phyloP scores from a whole-genome alignment of 2,329 filamentous ascomycete species.

The Talaromyces funiculosus region DNA sequence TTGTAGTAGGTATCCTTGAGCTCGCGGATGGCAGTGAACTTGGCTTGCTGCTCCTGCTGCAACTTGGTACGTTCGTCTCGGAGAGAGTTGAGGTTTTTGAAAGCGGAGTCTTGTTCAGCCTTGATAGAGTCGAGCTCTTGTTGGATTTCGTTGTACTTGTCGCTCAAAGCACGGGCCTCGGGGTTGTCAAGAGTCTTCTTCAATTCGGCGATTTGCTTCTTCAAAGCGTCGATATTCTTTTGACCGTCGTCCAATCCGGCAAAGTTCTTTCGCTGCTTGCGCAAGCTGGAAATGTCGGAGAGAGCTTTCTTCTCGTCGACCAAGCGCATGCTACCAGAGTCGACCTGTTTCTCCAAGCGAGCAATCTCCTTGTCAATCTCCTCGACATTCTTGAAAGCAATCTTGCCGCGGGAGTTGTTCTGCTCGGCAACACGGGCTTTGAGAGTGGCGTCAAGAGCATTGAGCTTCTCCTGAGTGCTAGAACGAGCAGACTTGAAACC shows the following conservation, averaged over 20 bases:
- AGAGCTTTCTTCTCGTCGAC: slow-evolving; percentile 97
- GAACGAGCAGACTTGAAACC: slow-evolving; percentile 77
- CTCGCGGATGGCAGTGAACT: slow-evolving; percentile 73
- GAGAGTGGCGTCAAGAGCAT: slow-evolving; percentile 82
- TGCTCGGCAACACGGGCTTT: slow-evolving; percentile 80
- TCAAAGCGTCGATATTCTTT: slow-evolving; percentile 82
- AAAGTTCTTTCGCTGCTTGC: slow-evolving; percentile 89
- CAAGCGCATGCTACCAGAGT: slow-evolving; percentile 84
- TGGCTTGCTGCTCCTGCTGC: slow-evolving; percentile 79
- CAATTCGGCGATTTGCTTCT: slow-evolving; percentile 80
- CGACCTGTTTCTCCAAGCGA: slow-evolving; percentile 75
- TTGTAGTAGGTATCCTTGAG: slow-evolving; percentile 85
- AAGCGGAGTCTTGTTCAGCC: slow-evolving; percentile 83
- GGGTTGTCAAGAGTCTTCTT: slow-evolving; percentile 88
- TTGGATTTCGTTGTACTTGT: slow-evolving; percentile 79
- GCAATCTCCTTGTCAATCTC: slow-evolving; percentile 82
- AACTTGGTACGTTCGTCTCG: slow-evolving; percentile 81
- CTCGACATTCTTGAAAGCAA: slow-evolving; percentile 79
- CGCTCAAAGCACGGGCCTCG: slow-evolving; percentile 79
- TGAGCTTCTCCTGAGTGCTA: slow-evolving; percentile 81
- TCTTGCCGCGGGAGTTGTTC: slow-evolving; percentile 74
- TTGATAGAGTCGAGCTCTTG: slow-evolving; percentile 85
- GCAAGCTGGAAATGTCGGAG: slow-evolving; percentile 71
- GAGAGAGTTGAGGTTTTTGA: slow-evolving; percentile 78
- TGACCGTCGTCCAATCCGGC: slow-evolving; percentile 75